phyloP scores from a whole-genome alignment of 1,284 basidiomycete species.

The Cryptococcus sp. region DNA sequence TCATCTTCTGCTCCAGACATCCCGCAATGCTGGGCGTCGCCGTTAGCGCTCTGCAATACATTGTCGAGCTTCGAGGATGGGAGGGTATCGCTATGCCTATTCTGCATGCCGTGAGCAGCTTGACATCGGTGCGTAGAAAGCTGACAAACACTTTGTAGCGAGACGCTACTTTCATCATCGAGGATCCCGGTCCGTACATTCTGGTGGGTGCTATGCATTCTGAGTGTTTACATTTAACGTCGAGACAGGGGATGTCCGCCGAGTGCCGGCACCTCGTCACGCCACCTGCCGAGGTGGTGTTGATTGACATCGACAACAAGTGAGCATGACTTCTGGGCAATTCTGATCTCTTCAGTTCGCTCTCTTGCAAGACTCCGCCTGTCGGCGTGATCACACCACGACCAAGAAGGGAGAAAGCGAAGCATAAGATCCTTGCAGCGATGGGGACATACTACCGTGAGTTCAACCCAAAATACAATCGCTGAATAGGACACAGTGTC shows the following conservation, averaged over 20 bases:
- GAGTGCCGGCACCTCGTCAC: conserved; percentile 78
- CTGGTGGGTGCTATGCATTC: conserved; percentile 56
- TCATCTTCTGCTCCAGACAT: conserved; percentile 87
- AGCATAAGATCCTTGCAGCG: conserved; percentile 71
- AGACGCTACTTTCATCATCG: conserved; percentile 46
- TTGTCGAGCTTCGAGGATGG: conserved; percentile 93
- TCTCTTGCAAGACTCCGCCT: conserved; percentile 75
- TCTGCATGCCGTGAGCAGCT: conserved; percentile 65
- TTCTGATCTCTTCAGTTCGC: conserved; percentile 32
- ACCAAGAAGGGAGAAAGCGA: conserved; percentile 79
- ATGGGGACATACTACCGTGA: conserved; percentile 63
- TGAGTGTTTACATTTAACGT: conserved; percentile 1
- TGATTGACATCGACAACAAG: conserved; percentile 93
- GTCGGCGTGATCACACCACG: conserved; percentile 76
- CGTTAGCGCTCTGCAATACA: conserved; percentile 84
- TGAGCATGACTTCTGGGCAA: conserved; percentile 59
- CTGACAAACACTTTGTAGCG: conserved; percentile 22
- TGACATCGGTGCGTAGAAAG: neutral
- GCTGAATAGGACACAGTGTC: conserved; percentile 11
- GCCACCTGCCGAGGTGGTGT: conserved; percentile 76
- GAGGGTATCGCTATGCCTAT: conserved; percentile 80
- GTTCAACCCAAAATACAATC: neutral
- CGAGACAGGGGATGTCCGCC: conserved; percentile 69
- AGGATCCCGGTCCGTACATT: conserved; percentile 79
- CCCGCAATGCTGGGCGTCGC: conserved; percentile 82